Evolutionary conservation across 2,329 filamentous ascomycete genomes (phyloP).

Genomic region (Rutstroemia sp.): DNA sequence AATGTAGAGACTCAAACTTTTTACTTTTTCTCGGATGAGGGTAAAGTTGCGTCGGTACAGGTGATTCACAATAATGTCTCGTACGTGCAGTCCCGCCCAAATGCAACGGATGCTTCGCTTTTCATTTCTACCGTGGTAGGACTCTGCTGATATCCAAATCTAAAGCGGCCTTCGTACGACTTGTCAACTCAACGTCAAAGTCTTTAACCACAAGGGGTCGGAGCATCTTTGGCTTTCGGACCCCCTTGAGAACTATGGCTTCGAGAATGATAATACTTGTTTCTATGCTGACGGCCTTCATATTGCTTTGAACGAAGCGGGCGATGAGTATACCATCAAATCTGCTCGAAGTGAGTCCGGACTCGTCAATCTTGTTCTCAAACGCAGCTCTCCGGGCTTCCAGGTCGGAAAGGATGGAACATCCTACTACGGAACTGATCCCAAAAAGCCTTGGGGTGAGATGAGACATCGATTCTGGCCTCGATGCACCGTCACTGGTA

Average conservation of each 20-base stretch:
- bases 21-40: constrained; percentile 76
- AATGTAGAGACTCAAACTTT: constrained; percentile 93
- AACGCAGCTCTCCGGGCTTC: constrained; percentile 70
- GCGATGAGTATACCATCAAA: constrained; percentile 79
- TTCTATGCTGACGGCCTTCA: constrained; percentile 86
- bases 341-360: constrained; percentile 73
- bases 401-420: constrained; percentile 77
- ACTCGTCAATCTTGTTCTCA: constrained; percentile 80
- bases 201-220: constrained; percentile 68
- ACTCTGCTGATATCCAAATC: neutral
- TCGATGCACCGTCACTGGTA: constrained; percentile 72
- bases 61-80: constrained; percentile 96
- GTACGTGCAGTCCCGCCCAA: constrained; percentile 47
- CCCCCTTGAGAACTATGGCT: constrained; percentile 68
- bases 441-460: constrained; percentile 79
- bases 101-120: constrained; percentile 11
- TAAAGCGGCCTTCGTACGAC: constrained; percentile 80
- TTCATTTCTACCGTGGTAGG: neutral
- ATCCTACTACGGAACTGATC: constrained; percentile 79
- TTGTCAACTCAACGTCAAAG: constrained; percentile 88
- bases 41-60: constrained; percentile 72
- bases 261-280: constrained; percentile 73
- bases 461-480: constrained; percentile 97
- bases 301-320: constrained; percentile 78
- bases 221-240: constrained; percentile 74